Evolutionary conservation across 2,329 filamentous ascomycete species (phyloP).

Genomic region (Gaeumannomyces tritici): DNA sequence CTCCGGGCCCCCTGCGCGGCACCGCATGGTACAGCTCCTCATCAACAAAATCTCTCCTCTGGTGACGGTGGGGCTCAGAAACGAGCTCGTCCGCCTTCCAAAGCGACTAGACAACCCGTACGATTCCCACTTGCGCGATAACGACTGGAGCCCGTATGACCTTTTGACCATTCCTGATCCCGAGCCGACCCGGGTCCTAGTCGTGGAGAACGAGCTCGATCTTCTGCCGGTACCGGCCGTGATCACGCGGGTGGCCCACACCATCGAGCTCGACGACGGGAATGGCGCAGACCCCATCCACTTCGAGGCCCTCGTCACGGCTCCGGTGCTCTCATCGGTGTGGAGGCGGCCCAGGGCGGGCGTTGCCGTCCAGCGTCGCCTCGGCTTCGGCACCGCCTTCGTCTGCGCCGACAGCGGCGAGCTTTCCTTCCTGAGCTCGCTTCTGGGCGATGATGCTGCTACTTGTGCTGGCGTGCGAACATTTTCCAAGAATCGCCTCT

Average conservation of each 20-base stretch:
- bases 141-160: background rate
- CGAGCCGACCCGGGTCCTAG: conserved; percentile 12
- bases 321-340: background rate
- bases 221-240: conserved; percentile 26
- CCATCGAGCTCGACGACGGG: conserved; percentile 14
- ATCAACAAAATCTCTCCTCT: conserved; percentile 27
- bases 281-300: conserved; percentile 19
- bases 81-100: conserved; percentile 2
- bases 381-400: conserved; percentile 25
- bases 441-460: background rate
- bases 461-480: conserved; percentile 4
- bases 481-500: background rate
- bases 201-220: conserved; percentile 26
- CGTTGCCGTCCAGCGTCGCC: conserved; percentile 22
- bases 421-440: conserved; percentile 11
- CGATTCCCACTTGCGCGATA: background rate
- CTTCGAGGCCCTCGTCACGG: conserved; percentile 23
- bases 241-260: conserved; percentile 25
- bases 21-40: conserved; percentile 25
- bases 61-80: conserved; percentile 23
- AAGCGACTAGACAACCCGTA: background rate
- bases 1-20: conserved; percentile 23
- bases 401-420: conserved; percentile 31
- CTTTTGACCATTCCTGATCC: background rate
- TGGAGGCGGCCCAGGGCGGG: conserved; percentile 17